phyloP scores from a whole-genome alignment of 2,329 filamentous ascomycete species.

The Endothia cerciana region DNA sequence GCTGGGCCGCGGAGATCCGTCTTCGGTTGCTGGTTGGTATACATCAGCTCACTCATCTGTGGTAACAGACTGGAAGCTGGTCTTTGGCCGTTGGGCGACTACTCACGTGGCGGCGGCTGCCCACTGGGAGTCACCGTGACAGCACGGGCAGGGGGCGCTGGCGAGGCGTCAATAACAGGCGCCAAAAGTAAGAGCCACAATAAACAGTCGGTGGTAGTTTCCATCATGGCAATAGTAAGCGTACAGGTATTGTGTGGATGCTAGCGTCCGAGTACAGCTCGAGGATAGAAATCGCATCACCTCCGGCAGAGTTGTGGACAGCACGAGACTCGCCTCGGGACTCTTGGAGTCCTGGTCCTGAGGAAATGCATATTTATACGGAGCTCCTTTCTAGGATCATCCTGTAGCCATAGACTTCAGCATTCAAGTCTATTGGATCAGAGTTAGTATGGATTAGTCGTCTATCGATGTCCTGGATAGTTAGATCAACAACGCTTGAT shows the following conservation, averaged over 20 bases:
- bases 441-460: background rate
- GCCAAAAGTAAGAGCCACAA: background rate
- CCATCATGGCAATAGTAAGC: background rate
- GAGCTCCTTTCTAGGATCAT: background rate
- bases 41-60: background rate
- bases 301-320: too few species aligned
- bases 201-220: background rate
- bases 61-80: too few species aligned
- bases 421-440: background rate
- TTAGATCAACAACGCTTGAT: background rate
- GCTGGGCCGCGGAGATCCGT: background rate
- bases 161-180: background rate
- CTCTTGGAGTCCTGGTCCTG: background rate
- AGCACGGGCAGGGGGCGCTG: background rate
- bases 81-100: background rate
- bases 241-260: background rate
- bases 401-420: background rate
- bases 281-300: too few species aligned
- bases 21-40: background rate
- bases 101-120: conserved; percentile 4
- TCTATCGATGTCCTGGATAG: too few species aligned
- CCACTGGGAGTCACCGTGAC: background rate
- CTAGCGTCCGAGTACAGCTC: too few species aligned
- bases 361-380: background rate
- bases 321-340: background rate